These are phyloP conservation scores for Erodium texanum DNA, from an alignment of 441 rosid genomes.

Conservation along the genomic window DNA sequence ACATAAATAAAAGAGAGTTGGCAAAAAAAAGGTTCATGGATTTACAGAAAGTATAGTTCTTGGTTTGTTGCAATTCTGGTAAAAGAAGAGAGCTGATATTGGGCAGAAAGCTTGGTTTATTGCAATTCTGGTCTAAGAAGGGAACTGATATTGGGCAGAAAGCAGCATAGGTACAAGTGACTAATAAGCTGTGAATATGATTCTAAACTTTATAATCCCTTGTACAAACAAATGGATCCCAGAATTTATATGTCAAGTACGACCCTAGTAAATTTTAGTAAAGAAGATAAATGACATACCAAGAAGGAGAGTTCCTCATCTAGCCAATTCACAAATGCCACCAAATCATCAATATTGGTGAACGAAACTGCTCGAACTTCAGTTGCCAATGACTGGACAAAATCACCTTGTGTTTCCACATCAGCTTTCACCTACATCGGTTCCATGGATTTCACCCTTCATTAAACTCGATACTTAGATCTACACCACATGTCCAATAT, in stretches of 20 bases:
- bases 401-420: slow-evolving; percentile 97
- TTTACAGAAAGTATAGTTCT: not conserved
- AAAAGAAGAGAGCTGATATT: too few relatives aligned
- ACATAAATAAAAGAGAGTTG: too few relatives aligned
- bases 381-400: slow-evolving; percentile 80
- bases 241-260: not conserved
- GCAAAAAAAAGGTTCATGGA: too few relatives aligned
- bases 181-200: too few relatives aligned
- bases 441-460: slow-evolving; percentile 8
- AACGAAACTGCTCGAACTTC: slow-evolving; percentile 87
- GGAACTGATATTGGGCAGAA: too few relatives aligned
- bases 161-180: too few relatives aligned
- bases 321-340: slow-evolving; percentile 91
- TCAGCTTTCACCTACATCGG: slow-evolving; percentile 83
- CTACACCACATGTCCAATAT: not conserved
- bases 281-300: slow-evolving; percentile 36
- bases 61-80: not conserved
- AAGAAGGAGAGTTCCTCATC: slow-evolving; percentile 97
- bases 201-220: too few relatives aligned
- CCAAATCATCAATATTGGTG: slow-evolving; percentile 58
- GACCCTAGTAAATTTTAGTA: slow-evolving; percentile 2
- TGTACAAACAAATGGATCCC: too few relatives aligned
- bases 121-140: too few relatives aligned
- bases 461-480: slow-evolving; percentile 10
- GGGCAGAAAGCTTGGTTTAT: too few relatives aligned